Evolutionary conservation across 177 flowering plant species (phyloP), one percentile per base, ranked within the genome.

Genomic region (Vitis hybrid): DNA sequence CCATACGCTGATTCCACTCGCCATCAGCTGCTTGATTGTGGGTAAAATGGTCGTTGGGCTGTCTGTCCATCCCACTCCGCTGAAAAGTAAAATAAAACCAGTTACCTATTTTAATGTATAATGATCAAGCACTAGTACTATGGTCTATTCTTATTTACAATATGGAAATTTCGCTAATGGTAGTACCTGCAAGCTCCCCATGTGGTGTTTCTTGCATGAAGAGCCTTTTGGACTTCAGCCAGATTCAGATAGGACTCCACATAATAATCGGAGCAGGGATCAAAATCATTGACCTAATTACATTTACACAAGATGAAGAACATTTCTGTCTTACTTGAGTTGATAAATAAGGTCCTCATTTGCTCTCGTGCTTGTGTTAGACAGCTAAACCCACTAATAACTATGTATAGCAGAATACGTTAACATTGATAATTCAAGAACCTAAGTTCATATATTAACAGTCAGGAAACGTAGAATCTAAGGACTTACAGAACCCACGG

Each of bases 101-200:
- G 5, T 39, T 39, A 39, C 7, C 45, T 4, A 4, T 39, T 39
- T 39, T 39, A 39, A 39, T 7, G 8, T 1, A 39, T 6, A 39
- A 39, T 7, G 5, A 39, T 39, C 45, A 39, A 39, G 8, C 0
- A 1, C 45, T 39, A 39, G 45, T 7, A 7, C 6, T 39, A 0
- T 39, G 45, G 45, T 39, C 45, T 39, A 26, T 39, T 53, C 56
- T 53, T 5, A 14, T 53, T 13, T n/a, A 53, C 7, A 63, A 53
- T 16, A 45, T 22, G 10, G 49, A 64, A 10, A 19, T 18, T 26
- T 53, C 7, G 45, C 45, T 39, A 7, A 39, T 4, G 45, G 45
- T 1, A 39, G 7, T 75, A 85, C 89, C 86, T 73, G 88, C 91
- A 84, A 12, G 39, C 6, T 2, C 10, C 1, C 89, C 91, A 87